Percentiles rank a stretch among this genome's conserved stretches.
Evolutionary conservation across 1,284 basidiomycete species (phyloP).

Genomic region (Waitea zeae): DNA sequence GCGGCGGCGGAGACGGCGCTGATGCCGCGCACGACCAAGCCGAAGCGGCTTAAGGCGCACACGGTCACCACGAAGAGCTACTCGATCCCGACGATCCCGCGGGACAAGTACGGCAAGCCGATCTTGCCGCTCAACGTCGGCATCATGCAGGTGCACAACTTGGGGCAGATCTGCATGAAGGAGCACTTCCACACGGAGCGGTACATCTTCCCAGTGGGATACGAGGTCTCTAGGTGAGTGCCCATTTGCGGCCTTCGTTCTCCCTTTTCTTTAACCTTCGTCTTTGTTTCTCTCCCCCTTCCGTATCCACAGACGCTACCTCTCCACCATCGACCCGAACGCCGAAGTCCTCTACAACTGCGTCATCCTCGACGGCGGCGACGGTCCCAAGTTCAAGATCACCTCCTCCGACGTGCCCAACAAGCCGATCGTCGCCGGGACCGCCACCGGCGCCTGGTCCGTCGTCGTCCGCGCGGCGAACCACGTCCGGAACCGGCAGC

Average conservation of each 20-base stretch:
- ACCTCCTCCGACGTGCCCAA: constrained; percentile 48
- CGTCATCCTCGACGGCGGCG: constrained; percentile 66
- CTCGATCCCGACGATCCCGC: constrained; percentile 57
- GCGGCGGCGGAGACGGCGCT: not conserved
- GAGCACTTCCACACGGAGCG: constrained; percentile 73
- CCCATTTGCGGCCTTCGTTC: constrained; percentile 1
- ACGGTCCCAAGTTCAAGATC: constrained; percentile 69
- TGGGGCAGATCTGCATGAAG: constrained; percentile 59
- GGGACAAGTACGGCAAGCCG: constrained; percentile 30
- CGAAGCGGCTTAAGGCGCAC: constrained; percentile 62
- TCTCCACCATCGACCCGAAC: constrained; percentile 50
- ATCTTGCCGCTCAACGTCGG: constrained; percentile 12
- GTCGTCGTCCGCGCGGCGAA: constrained; percentile 66
- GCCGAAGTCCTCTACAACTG: constrained; percentile 59
- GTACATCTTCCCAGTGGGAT: constrained; percentile 73
- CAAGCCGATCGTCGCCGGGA: constrained; percentile 54
- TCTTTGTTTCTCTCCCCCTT: too few species aligned
- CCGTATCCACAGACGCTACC: constrained; percentile 43
- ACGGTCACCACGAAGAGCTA: constrained; percentile 57
- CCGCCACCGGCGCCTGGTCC: constrained; percentile 71
- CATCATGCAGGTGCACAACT: constrained; percentile 24
- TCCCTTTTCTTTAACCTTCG: not conserved
- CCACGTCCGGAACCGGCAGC: constrained; percentile 55
- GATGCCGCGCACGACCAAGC: constrained; percentile 26
- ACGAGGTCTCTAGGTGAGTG: constrained; percentile 56